Evolutionary conservation across 495 filamentous ascomycete genomes (phyloP), one percentile per base, ranked within the genome.

Genomic region (Daldinia caldariorum): DNA sequence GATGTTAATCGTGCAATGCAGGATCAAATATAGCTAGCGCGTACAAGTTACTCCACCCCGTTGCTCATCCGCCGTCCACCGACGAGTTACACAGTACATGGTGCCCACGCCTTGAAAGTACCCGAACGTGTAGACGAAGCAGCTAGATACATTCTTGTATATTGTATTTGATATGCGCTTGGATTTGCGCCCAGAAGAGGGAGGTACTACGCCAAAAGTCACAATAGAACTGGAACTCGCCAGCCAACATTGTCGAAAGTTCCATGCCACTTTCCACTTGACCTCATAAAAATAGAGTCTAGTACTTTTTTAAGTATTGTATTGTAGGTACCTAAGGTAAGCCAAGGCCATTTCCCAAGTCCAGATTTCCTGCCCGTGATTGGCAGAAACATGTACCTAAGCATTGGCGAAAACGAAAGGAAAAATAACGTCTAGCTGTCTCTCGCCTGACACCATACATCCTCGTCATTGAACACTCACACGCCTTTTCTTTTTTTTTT

Each of bases 391-490:
- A 67, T 67, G 60, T 72, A 68, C 65, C 70, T 57, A 58, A 68
- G 61, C 51, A 68, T 72, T 72, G 70, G 70, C 70, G 70, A 72
- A 61, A 72, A 72, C 70, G 70, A 61, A 61, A 72, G 69, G 54
- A 65, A 65, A 47, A 72, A 72, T 65, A 72, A 72, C 69, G 57
- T 63, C 59, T 68, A 39, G 62, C 55, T 71, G 56, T 53, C 53
- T 62, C 49, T 72, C 58, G 61, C 64, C 61, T 61, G 64, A 67
- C 63, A 72, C 69, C 69, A 71, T 61, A 59, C 55, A 56, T 56
- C 53, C 56, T 71, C 69, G 69, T 71, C 63, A 71, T 67, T 63
- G 69, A 71, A 67, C 69, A 63, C 51, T 63, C 39, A 32, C 60
- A 29, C 37, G 31, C 43, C 50, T 61, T 34, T 63, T 51, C 22